Percentiles rank a stretch among this genome's conserved stretches.
Conservation (phyloP, 306 rosid genomes). For the Trifolium subterraneum region DNA sequence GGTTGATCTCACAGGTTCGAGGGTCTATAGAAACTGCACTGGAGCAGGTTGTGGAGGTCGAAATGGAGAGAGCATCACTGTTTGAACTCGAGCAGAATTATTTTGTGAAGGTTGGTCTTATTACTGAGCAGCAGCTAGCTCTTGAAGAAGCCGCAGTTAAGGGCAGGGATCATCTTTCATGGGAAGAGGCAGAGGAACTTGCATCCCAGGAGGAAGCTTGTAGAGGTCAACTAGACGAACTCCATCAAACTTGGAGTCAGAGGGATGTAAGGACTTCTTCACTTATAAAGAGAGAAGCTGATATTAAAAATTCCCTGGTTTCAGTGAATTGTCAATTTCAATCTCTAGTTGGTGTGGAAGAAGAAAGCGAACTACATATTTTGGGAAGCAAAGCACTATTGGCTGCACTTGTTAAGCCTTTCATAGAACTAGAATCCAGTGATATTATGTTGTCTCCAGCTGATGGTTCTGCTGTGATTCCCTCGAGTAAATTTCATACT, state of each 20-base stretch:
- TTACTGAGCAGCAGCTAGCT: constrained; percentile 89
- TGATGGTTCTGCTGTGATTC: constrained; percentile 55
- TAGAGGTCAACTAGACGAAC: constrained; percentile 87
- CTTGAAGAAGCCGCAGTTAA: constrained; percentile 92
- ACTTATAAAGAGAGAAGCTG: constrained; percentile 84
- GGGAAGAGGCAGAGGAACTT: constrained; percentile 99
- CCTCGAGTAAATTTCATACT: constrained; percentile 54
- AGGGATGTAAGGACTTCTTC: constrained; percentile 72
- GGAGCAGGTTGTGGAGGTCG: constrained; percentile 85
- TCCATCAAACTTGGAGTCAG: constrained; percentile 92
- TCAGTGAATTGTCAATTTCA: constrained; percentile 72
- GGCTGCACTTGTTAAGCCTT: constrained; percentile 75
- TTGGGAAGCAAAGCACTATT: constrained; percentile 65
- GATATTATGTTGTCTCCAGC: constrained; percentile 63
- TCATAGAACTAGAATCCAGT: constrained; percentile 73
- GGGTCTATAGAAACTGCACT: constrained; percentile 84
- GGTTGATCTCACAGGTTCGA: constrained; percentile 84
- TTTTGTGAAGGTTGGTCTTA: constrained; percentile 81
- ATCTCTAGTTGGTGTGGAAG: constrained; percentile 60
- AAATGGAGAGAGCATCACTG: constrained; percentile 77
- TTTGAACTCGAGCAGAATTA: constrained; percentile 86
- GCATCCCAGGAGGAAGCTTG: constrained; percentile 97
- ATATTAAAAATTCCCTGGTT: constrained; percentile 73
- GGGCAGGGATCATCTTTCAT: constrained; percentile 94
- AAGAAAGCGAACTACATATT: constrained; percentile 59